These are phyloP conservation scores for Phytomonas serpens DNA, from an alignment of 208 protist species.

Conservation along the genomic window DNA sequence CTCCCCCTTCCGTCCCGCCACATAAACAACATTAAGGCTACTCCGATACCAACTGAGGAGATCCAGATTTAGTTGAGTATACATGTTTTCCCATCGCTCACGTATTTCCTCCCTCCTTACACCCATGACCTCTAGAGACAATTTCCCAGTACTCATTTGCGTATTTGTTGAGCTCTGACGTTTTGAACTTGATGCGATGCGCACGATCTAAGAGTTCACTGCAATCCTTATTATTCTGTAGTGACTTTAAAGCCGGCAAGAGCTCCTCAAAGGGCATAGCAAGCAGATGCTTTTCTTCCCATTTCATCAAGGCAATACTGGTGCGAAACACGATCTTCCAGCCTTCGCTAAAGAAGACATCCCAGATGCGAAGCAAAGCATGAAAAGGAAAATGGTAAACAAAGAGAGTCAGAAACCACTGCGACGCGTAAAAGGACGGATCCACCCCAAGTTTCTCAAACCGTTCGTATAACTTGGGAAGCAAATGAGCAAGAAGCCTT, in stretches of 20 bases:
- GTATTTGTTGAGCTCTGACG: constrained; percentile 70
- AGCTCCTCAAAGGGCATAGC: constrained; percentile 66
- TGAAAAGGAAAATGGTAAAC: constrained; percentile 86
- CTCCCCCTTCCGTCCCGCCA: too few relatives aligned
- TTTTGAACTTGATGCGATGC: constrained; percentile 84
- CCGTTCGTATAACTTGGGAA: constrained; percentile 71
- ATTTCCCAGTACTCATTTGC: constrained; percentile 70
- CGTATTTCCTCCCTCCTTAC: constrained; percentile 2
- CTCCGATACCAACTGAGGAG: neutral
- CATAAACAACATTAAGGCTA: neutral
- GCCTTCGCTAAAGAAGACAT: constrained; percentile 89
- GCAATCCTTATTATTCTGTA: constrained; percentile 82
- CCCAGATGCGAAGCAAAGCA: constrained; percentile 86
- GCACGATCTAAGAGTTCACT: constrained; percentile 65
- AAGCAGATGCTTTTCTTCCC: constrained; percentile 74
- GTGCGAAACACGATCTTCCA: constrained; percentile 93
- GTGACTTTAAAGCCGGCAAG: constrained; percentile 65
- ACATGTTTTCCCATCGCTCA: neutral
- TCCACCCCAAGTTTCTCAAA: constrained; percentile 68
- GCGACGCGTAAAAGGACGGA: constrained; percentile 85
- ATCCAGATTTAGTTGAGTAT: neutral
- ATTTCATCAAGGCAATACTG: constrained; percentile 83
- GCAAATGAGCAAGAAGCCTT: constrained; percentile 54
- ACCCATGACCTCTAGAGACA: constrained; percentile 14
- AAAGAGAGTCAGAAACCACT: constrained; percentile 93